A percentile compares a stretch with the other conserved stretches of the same genome.
phyloP scores from a whole-genome alignment of 257 asterid species.

The Plantago elongata region DNA sequence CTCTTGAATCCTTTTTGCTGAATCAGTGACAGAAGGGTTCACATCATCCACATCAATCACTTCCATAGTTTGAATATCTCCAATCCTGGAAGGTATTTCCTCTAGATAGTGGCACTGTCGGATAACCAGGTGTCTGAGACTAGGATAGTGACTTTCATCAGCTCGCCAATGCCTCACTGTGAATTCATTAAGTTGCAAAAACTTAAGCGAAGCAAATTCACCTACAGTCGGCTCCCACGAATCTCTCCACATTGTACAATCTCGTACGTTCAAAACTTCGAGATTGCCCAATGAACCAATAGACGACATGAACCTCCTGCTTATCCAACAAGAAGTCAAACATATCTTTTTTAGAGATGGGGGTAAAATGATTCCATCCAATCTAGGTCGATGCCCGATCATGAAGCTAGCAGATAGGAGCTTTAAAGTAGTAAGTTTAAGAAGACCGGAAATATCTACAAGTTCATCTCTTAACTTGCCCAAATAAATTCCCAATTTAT shows the following conservation, averaged over 20 bases:
- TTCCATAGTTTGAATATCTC: constrained; percentile 12
- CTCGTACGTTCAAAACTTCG: neutral
- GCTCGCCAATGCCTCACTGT: constrained; percentile 15
- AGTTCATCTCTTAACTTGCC: neutral
- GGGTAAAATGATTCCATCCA: neutral
- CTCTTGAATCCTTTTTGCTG: constrained; percentile 10
- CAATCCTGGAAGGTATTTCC: constrained; percentile 17
- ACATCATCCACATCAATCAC: constrained; percentile 8
- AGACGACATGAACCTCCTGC: neutral
- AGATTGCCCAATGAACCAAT: neutral
- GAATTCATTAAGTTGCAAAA: neutral
- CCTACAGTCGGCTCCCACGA: constrained; percentile 12
- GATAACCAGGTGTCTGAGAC: constrained; percentile 11
- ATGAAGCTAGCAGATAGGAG: neutral
- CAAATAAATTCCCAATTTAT: neutral
- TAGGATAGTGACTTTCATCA: constrained; percentile 4
- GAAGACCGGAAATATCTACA: neutral
- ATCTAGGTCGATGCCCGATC: neutral
- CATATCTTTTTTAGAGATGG: neutral
- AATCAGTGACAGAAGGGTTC: neutral
- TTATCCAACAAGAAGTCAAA: neutral
- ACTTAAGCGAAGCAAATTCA: constrained; percentile 1
- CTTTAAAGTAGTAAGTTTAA: neutral
- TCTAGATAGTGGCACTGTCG: neutral
- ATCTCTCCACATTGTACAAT: neutral